Conservation (phyloP, 1,284 basidiomycete species). For the Ustilago shanxiensis region DNA sequence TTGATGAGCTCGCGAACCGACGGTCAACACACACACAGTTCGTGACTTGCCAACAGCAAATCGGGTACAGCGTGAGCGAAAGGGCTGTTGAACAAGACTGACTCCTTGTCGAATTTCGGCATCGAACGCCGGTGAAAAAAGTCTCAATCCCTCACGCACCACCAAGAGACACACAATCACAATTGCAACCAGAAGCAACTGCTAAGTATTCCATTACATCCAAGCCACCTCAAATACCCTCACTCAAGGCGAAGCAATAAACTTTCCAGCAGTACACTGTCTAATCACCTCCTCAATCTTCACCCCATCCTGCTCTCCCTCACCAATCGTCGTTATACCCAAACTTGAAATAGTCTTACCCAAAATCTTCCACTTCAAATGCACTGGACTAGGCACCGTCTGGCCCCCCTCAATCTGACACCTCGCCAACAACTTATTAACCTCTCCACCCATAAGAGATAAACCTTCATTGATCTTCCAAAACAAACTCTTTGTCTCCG, state of each 20-base stretch:
- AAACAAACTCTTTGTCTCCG: constrained; percentile 69
- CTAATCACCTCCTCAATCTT: constrained; percentile 42
- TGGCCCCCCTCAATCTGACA: constrained; percentile 70
- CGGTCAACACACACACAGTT: too few species aligned
- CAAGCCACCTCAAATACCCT: neutral
- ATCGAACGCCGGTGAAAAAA: too few species aligned
- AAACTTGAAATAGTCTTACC: constrained; percentile 65
- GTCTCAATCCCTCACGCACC: too few species aligned
- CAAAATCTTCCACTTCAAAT: constrained; percentile 71
- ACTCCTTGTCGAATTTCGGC: too few species aligned
- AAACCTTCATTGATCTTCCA: constrained; percentile 71
- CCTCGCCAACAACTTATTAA: constrained; percentile 73
- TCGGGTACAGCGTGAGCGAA: too few species aligned
- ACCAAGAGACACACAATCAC: too few species aligned
- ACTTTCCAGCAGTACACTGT: constrained; percentile 43
- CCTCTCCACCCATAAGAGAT: constrained; percentile 3
- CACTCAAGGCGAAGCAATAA: constrained; percentile 41
- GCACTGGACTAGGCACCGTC: constrained; percentile 68
- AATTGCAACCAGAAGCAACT: neutral
- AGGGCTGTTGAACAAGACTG: too few species aligned
- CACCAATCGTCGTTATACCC: constrained; percentile 8
- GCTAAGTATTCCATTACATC: neutral
- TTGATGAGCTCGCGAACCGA: too few species aligned
- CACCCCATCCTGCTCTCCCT: neutral
- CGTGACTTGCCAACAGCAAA: too few species aligned